Evolutionary conservation across 495 filamentous ascomycete species (phyloP), one percentile per base, ranked within the genome.

Genomic region (Parachaetomium inaequale): DNA sequence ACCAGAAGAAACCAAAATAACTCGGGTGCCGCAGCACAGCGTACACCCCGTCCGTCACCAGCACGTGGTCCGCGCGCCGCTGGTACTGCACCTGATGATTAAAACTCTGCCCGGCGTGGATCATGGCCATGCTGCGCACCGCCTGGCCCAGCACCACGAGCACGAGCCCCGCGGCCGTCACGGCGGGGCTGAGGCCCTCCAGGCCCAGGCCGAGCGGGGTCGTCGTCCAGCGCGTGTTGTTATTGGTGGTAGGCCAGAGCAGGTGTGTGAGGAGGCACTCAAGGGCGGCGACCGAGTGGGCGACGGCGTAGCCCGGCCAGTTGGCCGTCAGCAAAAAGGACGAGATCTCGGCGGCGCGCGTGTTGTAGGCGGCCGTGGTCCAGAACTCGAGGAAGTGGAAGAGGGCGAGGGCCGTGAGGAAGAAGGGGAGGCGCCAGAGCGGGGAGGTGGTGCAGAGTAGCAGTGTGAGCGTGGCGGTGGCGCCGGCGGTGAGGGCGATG

Each of bases 1-100:
- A 98, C 88, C 91, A 98, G 71, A 96, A 98, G 76, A 95, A 98
- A 2, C 94, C 94, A 75, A 97, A 97, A 71, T 98, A 98, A 45
- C 86, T 87, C 52, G 94, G 94, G 74, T 98, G 94, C 7, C 94
- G 78, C 51, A 96, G 71, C 34, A 78, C 63, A 10, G 67, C 70
- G 46, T 86, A 87, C 28, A 87, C 74, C 1, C 94, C 94, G 40
- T 74, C 79, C 11, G 87, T 96, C 38, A 98, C 91, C 15, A 98
- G 80, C 8, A 78, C 81, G 71, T 98, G 94, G 0, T 79, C 84
- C 32, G 85, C 75, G 63, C 81, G 82, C 66, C 82, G 85, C 58
- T 76, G 79, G 26, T 81, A 79, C 72, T 91, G 90, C 12, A 98
- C 87, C 38, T 84, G 81, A 68, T 98, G 94, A 65, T 93, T 96